These are phyloP conservation scores for Fragaria nilgerrensis DNA, from an alignment of 306 rosid species.

Conservation along the genomic window DNA sequence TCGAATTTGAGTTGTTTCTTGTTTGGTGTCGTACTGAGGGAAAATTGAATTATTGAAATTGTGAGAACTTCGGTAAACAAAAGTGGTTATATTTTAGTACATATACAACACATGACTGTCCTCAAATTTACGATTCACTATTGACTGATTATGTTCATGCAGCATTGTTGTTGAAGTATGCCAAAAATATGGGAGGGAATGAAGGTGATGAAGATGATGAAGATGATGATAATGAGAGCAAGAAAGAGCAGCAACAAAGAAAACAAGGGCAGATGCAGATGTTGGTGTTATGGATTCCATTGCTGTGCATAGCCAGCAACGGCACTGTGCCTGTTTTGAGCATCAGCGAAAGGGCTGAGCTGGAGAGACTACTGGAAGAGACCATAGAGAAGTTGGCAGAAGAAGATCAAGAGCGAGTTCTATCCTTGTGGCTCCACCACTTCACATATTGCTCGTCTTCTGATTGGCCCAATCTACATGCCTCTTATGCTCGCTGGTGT, in stretches of 20 bases:
- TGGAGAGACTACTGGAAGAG: slow-evolving; percentile 58
- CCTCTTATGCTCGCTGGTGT: slow-evolving; percentile 70
- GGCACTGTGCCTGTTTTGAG: slow-evolving; percentile 58
- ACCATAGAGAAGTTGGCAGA: slow-evolving; percentile 44
- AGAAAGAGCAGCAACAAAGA: slow-evolving; percentile 35
- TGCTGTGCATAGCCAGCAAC: slow-evolving; percentile 66
- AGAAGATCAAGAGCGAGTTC: slow-evolving; percentile 56
- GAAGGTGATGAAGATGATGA: slow-evolving; percentile 12
- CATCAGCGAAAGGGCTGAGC: slow-evolving; percentile 42
- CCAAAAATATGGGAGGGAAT: slow-evolving; percentile 39
- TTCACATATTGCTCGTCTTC: slow-evolving; percentile 57
- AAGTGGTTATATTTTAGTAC: too few species aligned
- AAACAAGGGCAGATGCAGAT: slow-evolving; percentile 47
- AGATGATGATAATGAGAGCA: slow-evolving; percentile 24
- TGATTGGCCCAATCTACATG: slow-evolving; percentile 82
- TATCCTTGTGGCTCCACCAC: slow-evolving; percentile 81
- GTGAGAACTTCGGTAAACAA: too few species aligned
- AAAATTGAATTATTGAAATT: not conserved
- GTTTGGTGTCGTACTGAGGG: not conserved
- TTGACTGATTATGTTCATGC: not conserved
- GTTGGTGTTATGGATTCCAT: slow-evolving; percentile 72
- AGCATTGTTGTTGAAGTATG: slow-evolving; percentile 69
- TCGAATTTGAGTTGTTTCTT: not conserved
- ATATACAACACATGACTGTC: too few species aligned
- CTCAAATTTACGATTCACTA: not conserved